phyloP scores from a whole-genome alignment of 768 basidiomycete genomes.

The Tulasnella sp. region DNA sequence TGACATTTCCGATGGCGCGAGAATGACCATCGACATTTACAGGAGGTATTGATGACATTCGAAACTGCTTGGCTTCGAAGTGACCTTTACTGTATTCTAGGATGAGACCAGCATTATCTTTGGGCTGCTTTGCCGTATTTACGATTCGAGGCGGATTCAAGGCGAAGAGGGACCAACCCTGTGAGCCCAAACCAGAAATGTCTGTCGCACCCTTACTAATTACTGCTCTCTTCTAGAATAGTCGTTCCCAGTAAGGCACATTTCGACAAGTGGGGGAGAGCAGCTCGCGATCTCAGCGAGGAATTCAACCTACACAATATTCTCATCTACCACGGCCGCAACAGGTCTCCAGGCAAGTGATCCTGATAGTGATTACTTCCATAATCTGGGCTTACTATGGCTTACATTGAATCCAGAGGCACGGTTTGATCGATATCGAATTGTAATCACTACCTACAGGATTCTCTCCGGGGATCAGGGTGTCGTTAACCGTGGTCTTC shows the following conservation, averaged over 20 bases:
- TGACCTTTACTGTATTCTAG: neutral
- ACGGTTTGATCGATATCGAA: neutral
- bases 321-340: neutral
- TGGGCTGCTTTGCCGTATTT: neutral
- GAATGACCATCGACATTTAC: neutral
- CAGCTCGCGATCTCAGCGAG: neutral
- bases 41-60: neutral
- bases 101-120: neutral
- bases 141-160: neutral
- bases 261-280: neutral
- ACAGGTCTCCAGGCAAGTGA: neutral
- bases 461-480: neutral
- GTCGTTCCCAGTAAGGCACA: neutral
- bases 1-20: neutral
- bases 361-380: neutral
- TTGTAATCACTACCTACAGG: neutral
- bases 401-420: neutral
- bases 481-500: neutral
- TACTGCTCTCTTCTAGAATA: neutral
- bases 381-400: neutral
- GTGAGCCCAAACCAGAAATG: neutral
- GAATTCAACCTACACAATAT: neutral
- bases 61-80: neutral
- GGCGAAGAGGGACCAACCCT: neutral
- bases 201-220: neutral